phyloP scores from a whole-genome alignment of 768 basidiomycete genomes.

The Termitomyces sp. region DNA sequence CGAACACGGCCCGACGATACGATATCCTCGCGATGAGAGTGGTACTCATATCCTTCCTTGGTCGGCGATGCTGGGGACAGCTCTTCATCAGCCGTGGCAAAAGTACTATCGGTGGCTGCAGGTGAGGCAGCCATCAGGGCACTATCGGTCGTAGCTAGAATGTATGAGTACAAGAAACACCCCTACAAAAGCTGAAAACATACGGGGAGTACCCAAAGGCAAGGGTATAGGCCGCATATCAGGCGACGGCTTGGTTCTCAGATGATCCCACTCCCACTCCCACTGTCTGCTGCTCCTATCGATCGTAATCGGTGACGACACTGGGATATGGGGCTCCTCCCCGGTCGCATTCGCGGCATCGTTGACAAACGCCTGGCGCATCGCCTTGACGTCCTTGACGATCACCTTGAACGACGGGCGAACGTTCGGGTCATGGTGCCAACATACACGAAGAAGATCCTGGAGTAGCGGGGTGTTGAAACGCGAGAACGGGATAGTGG shows the following conservation, averaged over 20 bases:
- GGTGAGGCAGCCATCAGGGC: slow-evolving; percentile 8
- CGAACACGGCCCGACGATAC: slow-evolving; percentile 26
- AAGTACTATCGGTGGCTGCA: slow-evolving; percentile 11
- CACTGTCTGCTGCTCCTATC: slow-evolving; percentile 14
- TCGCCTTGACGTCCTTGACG: slow-evolving; percentile 39
- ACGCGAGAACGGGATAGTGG: slow-evolving; percentile 39
- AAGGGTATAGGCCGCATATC: slow-evolving; percentile 36
- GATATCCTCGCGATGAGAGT: slow-evolving; percentile 31
- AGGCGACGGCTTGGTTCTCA: slow-evolving; percentile 29
- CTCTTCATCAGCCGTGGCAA: slow-evolving; percentile 23
- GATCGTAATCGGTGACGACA: slow-evolving; percentile 10
- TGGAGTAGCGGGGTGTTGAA: slow-evolving; percentile 31
- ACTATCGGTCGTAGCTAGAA: slow-evolving; percentile 2
- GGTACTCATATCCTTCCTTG: slow-evolving; percentile 10
- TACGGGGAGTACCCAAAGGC: slow-evolving; percentile 21
- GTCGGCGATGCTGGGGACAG: neutral
- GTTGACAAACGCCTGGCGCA: slow-evolving; percentile 33
- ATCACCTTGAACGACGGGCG: slow-evolving; percentile 54
- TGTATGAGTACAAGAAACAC: neutral
- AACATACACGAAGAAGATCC: slow-evolving; percentile 51
- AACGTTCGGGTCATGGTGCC: slow-evolving; percentile 48
- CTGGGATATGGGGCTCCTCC: slow-evolving; percentile 15
- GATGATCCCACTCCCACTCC: slow-evolving; percentile 15
- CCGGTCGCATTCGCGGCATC: neutral
- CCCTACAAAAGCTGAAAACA: slow-evolving; percentile 5